Evolutionary conservation across 1,284 basidiomycete genomes (phyloP).

Genomic region (Pseudozyma tsukubaensis): DNA sequence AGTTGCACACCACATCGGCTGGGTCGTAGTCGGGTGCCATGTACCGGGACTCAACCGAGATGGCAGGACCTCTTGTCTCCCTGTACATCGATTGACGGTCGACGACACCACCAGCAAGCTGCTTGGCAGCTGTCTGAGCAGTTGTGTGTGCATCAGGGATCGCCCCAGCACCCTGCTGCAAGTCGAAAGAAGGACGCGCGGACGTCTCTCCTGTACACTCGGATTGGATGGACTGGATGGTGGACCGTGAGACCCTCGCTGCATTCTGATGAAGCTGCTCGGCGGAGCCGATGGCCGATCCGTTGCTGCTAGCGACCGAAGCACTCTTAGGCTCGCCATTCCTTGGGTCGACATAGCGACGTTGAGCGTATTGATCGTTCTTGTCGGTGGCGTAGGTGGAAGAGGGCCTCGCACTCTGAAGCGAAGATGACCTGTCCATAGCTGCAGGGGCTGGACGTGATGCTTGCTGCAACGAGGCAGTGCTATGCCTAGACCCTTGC

Average conservation of each 20-base stretch:
- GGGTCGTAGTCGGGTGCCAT: conserved; percentile 69
- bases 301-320: conserved; percentile 23
- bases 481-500: conserved; percentile 10
- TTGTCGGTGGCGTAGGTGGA: neutral
- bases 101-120: conserved; percentile 27
- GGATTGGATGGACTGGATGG: conserved; percentile 47
- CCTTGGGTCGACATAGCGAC: conserved; percentile 6
- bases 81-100: conserved; percentile 45
- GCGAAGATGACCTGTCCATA: conserved; percentile 24
- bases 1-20: conserved; percentile 88
- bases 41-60: conserved; percentile 45
- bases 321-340: conserved; percentile 10
- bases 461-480: conserved; percentile 11
- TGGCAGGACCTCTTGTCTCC: conserved; percentile 22
- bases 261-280: conserved; percentile 40
- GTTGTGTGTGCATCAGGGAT: conserved; percentile 38
- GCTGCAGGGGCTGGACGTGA: conserved; percentile 2
- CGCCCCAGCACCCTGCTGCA: conserved; percentile 11
- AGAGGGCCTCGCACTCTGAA: conserved; percentile 14
- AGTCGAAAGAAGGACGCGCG: conserved; percentile 56
- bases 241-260: conserved; percentile 44
- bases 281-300: conserved; percentile 34
- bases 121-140: conserved; percentile 38
- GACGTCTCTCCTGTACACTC: conserved; percentile 56
- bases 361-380: conserved; percentile 10